phyloP scores from a whole-genome alignment of 257 asterid genomes.

The Solanum chaucha region DNA sequence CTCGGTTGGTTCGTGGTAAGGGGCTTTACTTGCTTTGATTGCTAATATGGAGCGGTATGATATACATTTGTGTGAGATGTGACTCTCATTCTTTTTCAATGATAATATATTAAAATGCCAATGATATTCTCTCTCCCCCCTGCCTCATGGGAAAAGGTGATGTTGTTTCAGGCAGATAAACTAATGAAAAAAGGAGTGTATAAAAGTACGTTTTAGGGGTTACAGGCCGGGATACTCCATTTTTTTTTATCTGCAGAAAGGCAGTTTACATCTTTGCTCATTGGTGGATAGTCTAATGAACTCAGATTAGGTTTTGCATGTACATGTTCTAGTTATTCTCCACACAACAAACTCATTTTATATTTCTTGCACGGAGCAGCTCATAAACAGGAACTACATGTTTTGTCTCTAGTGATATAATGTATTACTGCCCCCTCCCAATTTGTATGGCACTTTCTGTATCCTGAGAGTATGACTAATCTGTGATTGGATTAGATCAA shows the following conservation, averaged over 20 bases:
- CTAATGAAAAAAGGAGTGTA: not conserved
- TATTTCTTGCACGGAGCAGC: not conserved
- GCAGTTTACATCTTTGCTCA: not conserved
- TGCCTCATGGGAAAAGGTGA: not conserved
- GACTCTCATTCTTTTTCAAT: not conserved
- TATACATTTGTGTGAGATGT: not conserved
- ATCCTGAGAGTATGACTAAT: not conserved
- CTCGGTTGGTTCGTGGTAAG: constrained; percentile 1
- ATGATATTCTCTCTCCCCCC: not conserved
- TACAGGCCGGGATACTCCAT: not conserved
- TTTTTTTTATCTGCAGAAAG: not conserved
- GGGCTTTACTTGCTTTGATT: not conserved
- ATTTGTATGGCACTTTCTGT: not conserved
- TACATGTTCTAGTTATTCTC: not conserved
- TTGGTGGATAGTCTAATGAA: not conserved
- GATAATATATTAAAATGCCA: not conserved
- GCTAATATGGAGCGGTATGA: not conserved
- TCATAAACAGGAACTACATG: not conserved
- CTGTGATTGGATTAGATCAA: not conserved
- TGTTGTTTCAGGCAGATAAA: not conserved
- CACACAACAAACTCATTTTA: not conserved
- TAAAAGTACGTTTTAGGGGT: not conserved
- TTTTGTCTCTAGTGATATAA: not conserved
- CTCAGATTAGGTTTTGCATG: not conserved
- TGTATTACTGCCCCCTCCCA: not conserved